Evolutionary conservation across 1,284 basidiomycete species (phyloP).

Genomic region (Cryptococcus wingfieldii): DNA sequence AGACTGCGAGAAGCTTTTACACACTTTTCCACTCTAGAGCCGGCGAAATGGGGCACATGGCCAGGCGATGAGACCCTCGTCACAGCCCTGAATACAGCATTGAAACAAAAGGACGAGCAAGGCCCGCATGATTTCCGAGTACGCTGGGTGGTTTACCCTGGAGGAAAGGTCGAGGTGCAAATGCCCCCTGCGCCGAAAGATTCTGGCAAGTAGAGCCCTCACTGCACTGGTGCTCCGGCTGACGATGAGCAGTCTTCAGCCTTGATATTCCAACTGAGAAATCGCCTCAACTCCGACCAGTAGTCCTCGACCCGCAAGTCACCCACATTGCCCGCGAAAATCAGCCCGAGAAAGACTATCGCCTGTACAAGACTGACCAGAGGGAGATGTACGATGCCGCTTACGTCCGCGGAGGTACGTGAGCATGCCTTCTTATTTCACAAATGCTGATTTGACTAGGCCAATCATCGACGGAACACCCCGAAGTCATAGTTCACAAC

Average conservation of each 20-base stretch:
- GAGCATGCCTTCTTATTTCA: not conserved
- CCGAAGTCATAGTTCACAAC: constrained; percentile 37
- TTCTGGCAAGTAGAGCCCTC: constrained; percentile 14
- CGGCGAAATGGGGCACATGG: constrained; percentile 23
- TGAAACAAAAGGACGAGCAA: constrained; percentile 13
- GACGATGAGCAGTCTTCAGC: constrained; percentile 11
- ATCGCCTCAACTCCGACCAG: constrained; percentile 8
- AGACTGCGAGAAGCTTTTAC: constrained; percentile 30
- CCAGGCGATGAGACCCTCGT: constrained; percentile 28
- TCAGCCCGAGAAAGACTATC: constrained; percentile 8
- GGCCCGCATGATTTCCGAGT: constrained; percentile 34
- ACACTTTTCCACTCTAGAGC: constrained; percentile 21
- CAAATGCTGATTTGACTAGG: constrained; percentile 1
- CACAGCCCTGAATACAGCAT: constrained; percentile 5
- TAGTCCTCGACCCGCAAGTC: constrained; percentile 27
- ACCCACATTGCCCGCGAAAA: constrained; percentile 3
- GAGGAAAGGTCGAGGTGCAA: constrained; percentile 22
- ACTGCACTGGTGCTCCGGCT: not conserved
- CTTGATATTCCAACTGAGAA: not conserved
- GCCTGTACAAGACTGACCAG: constrained; percentile 38
- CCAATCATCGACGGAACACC: constrained; percentile 10
- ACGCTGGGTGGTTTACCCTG: constrained; percentile 23
- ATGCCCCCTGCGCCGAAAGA: constrained; percentile 25
- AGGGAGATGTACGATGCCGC: constrained; percentile 37
- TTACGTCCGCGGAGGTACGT: constrained; percentile 20